These are phyloP conservation scores for Colletotrichum navitas DNA, from an alignment of 2,329 filamentous ascomycete species.

Conservation along the genomic window DNA sequence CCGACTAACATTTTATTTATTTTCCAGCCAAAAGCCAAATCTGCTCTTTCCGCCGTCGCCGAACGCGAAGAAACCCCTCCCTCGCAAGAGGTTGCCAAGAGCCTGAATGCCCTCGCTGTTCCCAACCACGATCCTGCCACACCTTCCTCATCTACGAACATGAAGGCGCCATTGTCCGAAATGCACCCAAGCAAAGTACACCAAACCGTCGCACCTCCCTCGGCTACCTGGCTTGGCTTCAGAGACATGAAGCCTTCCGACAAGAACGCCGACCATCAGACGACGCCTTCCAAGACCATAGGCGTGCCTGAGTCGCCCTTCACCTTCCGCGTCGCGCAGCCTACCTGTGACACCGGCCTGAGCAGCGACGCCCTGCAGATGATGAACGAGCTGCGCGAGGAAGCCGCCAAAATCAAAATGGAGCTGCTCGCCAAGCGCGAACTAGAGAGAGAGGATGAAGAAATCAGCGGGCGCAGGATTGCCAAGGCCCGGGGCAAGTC, in stretches of 20 bases:
- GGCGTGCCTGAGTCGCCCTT: conserved; percentile 70
- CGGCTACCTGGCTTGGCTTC: conserved; percentile 86
- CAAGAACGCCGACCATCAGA: conserved; percentile 59
- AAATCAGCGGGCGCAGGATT: conserved; percentile 72
- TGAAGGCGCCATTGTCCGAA: conserved; percentile 80
- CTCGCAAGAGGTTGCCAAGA: conserved; percentile 47
- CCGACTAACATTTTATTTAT: conserved; percentile 32
- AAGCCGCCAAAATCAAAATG: conserved; percentile 45
- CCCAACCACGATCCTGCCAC: conserved; percentile 58
- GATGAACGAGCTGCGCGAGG: conserved; percentile 76
- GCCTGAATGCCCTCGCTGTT: conserved; percentile 50
- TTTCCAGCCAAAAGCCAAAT: conserved; percentile 47
- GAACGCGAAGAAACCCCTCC: conserved; percentile 57
- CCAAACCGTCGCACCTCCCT: conserved; percentile 81
- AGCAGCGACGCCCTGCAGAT: conserved; percentile 72
- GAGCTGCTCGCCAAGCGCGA: conserved; percentile 63
- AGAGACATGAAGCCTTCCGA: conserved; percentile 75
- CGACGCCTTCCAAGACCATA: conserved; percentile 73
- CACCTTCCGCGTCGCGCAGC: conserved; percentile 72
- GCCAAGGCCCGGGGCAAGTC: conserved; percentile 83
- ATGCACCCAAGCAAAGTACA: conserved; percentile 94
- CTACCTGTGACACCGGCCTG: conserved; percentile 63
- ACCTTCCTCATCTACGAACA: conserved; percentile 73
- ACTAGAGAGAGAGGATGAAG: conserved; percentile 62
- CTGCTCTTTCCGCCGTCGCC: conserved; percentile 56